Evolutionary conservation across 495 filamentous ascomycete genomes (phyloP), one percentile per base, ranked within the genome.

Genomic region (Corynascus novoguineensis): DNA sequence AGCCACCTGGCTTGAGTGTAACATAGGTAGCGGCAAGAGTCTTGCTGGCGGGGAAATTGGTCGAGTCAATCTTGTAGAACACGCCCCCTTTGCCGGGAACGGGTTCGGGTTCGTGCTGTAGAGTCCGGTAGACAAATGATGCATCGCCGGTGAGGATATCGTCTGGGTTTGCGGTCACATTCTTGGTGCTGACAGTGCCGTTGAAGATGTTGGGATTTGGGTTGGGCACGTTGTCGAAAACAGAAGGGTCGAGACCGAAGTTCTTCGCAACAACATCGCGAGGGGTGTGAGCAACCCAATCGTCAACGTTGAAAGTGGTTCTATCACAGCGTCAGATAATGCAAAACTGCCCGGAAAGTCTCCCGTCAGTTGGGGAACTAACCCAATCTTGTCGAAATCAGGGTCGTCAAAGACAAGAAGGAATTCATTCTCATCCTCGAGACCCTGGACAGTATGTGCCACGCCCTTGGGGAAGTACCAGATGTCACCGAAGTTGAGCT

Each of bases 361-460:
- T n/a, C n/a, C n/a, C n/a, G n/a, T n/a, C n/a, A n/a, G 5, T 4
- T 8, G 5, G 17, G 34, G 22, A 17, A 45, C 68, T 60, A 44
- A 75, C 71, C 72, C 73, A 21, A 71, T 62, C 49, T 73, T 72
- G 53, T 74, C 71, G 58, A 78, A 81, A 46, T 76, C 68, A 24
- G 82, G 82, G 53, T 87, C 83, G 57, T 87, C 83, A 60, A 86
- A 86, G 35, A 80, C 78, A 12, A 86, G 74, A 4, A 87, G 77
- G 55, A 83, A 86, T 61, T 87, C 84, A 60, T 83, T 85, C 62
- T 83, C 76, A 8, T 86, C 81, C 2, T 76, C 78, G 1, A 86
- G 70, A 0, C 75, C 75, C 63, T 77, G 72, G 1, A 86, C 73
- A 0, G 83, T 83, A 55, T 87, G 82, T 1, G 81, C 81, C 10